Base-by-base conservation (phyloP, 2,329 filamentous ascomycete genomes). In the Diplodia mutila region DNA sequence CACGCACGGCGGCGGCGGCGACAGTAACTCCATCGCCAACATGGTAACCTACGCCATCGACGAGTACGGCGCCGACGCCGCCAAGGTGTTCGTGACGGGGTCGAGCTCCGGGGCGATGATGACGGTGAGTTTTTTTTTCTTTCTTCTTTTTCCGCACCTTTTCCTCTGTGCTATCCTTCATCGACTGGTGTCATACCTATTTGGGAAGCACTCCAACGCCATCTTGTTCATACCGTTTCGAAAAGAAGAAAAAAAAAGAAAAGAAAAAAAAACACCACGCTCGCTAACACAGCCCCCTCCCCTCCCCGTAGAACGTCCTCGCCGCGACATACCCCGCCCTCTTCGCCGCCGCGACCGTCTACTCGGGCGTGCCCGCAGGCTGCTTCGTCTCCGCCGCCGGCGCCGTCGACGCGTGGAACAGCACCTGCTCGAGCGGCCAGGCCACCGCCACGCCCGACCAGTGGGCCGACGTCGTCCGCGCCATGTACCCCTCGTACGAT, bases 1-100 rank as follows among this genome's bases (percentile, higher is more conserved):
- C 1, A 84, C 81, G 3, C 86, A 87, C 71, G 80, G 85, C 66
- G 86, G 85, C 8, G 86, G 86, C 25, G 85, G 85, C 2, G 85
- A 89, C 74, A 85, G 81, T 59, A 83, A 84, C 51, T 80, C 81
- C 0, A 86, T 89, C 67, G 84, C 83, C 27, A 87, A 85, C 72
- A 89, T 89, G 86, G 85, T 88, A 55, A 79, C 76, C 48, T 88
- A 86, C 71, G 80, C 85, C 3, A 74, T 88, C n/a, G 70, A 74
- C 9, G 81, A 81, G 72, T 87, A 88, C 76, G 78, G 79, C 1
- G 86, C 80, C 29, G 84, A 89, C 71, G 71, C 81, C 34, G 78
- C 73, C 69, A 81, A 80, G 66, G 84, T 89, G 1, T 89, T 84
- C 69, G 84, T 84, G 1, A 86, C 84, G 0, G 87, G 87, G 16